Base-by-base conservation (phyloP, 2,329 filamentous ascomycete species). In the Colletotrichum noveboracense region DNA sequence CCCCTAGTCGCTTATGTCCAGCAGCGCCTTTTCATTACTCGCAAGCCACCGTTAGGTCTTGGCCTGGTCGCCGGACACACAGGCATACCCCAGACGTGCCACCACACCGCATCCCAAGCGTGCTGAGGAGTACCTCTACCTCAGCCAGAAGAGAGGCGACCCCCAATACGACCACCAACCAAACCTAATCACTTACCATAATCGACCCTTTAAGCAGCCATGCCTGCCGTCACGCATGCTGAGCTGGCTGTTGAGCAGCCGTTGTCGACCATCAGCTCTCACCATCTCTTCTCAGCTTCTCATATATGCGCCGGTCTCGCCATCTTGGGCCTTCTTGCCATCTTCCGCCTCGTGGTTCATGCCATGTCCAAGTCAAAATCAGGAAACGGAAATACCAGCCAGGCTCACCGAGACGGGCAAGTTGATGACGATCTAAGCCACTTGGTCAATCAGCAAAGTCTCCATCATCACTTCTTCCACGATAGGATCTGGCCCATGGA, bases 221-320 rank as follows among this genome's bases (percentile, higher is more conserved):
- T 86, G 85, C 85, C 86, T 78, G 81, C 80, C 80, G 78, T 85
- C 79, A 82, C 56, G 71, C 71, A 74, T 58, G 36, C 74, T 76
- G 66, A 83, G 79, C 79, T 80, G 76, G 80, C 78, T 69, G 79
- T 79, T 77, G 78, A 80, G 76, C 76, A 78, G 74, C 78, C 81
- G 70, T 71, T 68, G 34, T 71, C 67, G 14, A 65, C 73, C 67
- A 21, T n/a, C 34, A 30, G 21, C 21, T 48, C 60, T 61, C 64
- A 74, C 65, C 62, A 76, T 56, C 75, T 68, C 58, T 6, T 76
- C 18, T 56, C 66, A 26, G 74, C 76, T 32, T 71, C 76, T 28
- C 77, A 81, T 78, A 79, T 81, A 77, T 83, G 82, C 76, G 76
- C 79, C 36, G 80, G 77, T 24, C 66, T 83, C 52, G 77, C 82